Evolutionary conservation across 345 rosid species (phyloP), one percentile per base, ranked within the genome.

Genomic region (Raphanus raphanistrum): DNA sequence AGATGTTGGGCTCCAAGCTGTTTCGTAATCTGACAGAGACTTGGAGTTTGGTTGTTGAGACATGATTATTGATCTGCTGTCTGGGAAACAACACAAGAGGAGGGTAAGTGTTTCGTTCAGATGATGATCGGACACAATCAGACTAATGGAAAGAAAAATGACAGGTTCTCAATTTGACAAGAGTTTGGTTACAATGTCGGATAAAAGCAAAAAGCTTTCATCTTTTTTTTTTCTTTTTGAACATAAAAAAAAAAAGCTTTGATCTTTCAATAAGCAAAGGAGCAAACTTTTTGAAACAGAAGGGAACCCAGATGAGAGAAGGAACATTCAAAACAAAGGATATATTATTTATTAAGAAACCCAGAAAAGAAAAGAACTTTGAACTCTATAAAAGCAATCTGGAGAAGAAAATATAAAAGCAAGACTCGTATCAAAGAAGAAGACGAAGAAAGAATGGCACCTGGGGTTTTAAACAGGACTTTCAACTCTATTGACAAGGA

Each of bases 1-100:
- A 63, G 99, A 93, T 25, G 92, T 93, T 54, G 99, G 98, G 82
- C 99, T 96, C 76, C 90, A 82, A 10, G 85, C 84, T 11, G 93
- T 81, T 64, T 93, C 99, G 60, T 79, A 82, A 80, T 96, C 96
- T 4, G 84, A 80, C 29, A 84, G 79, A 31, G 84, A 82, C 85
- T 85, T 93, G 77, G 81, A 84, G 84, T 88, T 92, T 77, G 81
- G 8, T 66, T 59, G 87, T 58, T 82, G 72, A 25, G 94, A 81
- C 85, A 88, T 82, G 77, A 80, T 81, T 21, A 21, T 45, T 83
- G 73, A 75, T 84, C 78, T 80, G 76, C 0, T 12, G 8, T 75
- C 58, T 15, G 54, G 43, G 15, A 28, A 27, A 28, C 50, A 27
- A 28, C 50, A 4, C 41, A 31, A n/a, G 17, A 9, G 62, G 1